These are phyloP conservation scores for Ustanciosporium gigantosporum DNA, from an alignment of 1,284 basidiomycete genomes.

Conservation along the genomic window DNA sequence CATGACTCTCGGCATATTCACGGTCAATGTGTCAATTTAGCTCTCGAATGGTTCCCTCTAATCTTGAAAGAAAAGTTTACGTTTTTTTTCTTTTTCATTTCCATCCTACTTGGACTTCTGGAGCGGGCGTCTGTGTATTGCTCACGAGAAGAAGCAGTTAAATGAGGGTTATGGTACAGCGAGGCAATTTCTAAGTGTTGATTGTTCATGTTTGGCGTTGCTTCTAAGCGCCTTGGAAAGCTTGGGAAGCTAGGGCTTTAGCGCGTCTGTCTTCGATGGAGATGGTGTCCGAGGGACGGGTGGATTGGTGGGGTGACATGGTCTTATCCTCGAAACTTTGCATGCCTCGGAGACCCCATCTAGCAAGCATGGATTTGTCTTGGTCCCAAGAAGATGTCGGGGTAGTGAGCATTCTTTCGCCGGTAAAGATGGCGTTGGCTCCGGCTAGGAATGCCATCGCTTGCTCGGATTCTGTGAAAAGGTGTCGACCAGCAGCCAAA, in stretches of 20 bases:
- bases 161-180: too few species aligned
- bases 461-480: conserved; percentile 86
- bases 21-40: too few species aligned
- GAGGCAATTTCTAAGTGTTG: too few species aligned
- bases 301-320: conserved; percentile 29
- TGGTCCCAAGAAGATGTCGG: conserved; percentile 70
- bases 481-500: conserved; percentile 89
- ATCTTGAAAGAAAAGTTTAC: too few species aligned
- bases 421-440: conserved; percentile 97
- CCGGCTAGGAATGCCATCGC: conserved; percentile 98
- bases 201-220: too few species aligned
- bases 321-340: conserved; percentile 67
- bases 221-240: conserved; percentile 24
- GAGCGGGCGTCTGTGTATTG: too few species aligned
- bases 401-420: conserved; percentile 94
- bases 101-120: too few species aligned
- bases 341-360: conserved; percentile 93
- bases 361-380: conserved; percentile 89
- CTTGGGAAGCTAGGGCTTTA: conserved; percentile 30
- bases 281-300: conserved; percentile 12
- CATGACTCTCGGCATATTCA: too few species aligned
- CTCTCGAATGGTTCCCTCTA: too few species aligned
- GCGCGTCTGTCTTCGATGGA: conserved; percentile 25
- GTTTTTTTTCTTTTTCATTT: too few species aligned
- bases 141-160: too few species aligned